Evolutionary conservation across 2,329 filamentous ascomycete genomes (phyloP), one percentile per base, ranked within the genome.

Genomic region (Ceratocystis eucalypticola): DNA sequence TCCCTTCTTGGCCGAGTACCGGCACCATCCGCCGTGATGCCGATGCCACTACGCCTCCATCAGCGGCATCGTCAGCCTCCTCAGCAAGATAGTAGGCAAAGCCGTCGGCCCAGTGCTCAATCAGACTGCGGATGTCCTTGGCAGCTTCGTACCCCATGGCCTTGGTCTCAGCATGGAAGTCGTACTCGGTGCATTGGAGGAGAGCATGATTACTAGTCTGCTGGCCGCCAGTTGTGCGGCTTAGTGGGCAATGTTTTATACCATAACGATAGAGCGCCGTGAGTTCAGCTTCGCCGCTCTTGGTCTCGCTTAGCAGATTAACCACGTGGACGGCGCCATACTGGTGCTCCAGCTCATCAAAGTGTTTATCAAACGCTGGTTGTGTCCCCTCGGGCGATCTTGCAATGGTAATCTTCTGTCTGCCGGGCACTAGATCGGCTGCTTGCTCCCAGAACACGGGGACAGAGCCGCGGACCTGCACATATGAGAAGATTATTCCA

Each of bases 371-470:
- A 73, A 99, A 97, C 1, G 94, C 91, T 44, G 91, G 93, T 72
- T 96, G 91, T 0, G 92, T 92, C 8, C 94, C 94, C 72, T 96
- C 92, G 0, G 85, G 82, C 12, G 92, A 96, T 68, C 94, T 82
- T 5, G 92, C 96, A 57, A 97, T 83, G 48, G 88, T 87, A 57
- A 99, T 96, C 74, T 97, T 97, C 74, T 97, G 94, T 71, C 96
- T 91, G 2, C 89, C 90, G 0, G 94, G 93, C 45, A 96, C 81
- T 41, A 97, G 81, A 22, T 92, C 92, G 10, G 91, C 85, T 33
- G 88, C 84, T 75, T 97, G 94, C 74, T 99, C 94, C 94, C 94
- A 99, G 74, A 99, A 99, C 2, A 97, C 82, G 0, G 94, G 94
- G 6, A 99, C 90, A 5, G 92, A 96, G 46, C 94, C 94, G 71